Evolutionary conservation across 2,329 filamentous ascomycete species (phyloP).

Genomic region (Fusarium hainanense): DNA sequence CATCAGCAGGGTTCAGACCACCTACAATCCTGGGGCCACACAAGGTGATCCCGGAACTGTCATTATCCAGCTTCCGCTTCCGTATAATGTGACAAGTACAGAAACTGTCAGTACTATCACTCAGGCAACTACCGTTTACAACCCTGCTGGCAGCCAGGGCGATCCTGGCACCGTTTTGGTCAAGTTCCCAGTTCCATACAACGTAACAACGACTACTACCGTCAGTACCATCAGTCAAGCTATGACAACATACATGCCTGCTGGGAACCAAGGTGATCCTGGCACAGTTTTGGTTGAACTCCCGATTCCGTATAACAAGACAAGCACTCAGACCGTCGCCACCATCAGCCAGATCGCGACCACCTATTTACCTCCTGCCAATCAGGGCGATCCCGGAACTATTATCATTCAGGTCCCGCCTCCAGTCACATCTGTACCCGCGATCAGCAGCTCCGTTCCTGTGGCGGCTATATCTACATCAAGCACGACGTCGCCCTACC

Average conservation of each 20-base stretch:
- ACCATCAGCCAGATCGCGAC: conserved; percentile 2
- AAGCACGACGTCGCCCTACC: background rate
- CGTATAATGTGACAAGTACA: conserved; percentile 16
- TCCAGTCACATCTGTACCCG: too few relatives aligned
- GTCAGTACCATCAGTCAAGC: conserved; percentile 5
- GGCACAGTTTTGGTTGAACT: conserved; percentile 14
- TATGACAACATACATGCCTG: conserved; percentile 6
- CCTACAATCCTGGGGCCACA: conserved; percentile 5
- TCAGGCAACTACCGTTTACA: background rate
- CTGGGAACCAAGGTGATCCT: conserved; percentile 17
- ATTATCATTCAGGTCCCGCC: conserved; percentile 13
- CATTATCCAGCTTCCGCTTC: conserved; percentile 8
- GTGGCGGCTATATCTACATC: too few relatives aligned
- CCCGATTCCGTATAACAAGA: conserved; percentile 9
- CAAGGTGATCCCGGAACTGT: conserved; percentile 24
- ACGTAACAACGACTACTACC: conserved; percentile 3
- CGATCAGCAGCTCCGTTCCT: too few relatives aligned
- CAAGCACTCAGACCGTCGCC: background rate
- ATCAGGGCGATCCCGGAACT: conserved; percentile 16
- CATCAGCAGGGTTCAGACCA: conserved; percentile 5
- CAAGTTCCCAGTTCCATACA: conserved; percentile 3
- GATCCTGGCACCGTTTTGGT: conserved; percentile 20
- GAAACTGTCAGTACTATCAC: conserved; percentile 7
- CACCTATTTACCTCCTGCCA: conserved; percentile 6
- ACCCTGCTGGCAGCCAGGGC: conserved; percentile 2